phyloP scores from a whole-genome alignment of 768 basidiomycete species.

The Pleurotus pulmonarius region DNA sequence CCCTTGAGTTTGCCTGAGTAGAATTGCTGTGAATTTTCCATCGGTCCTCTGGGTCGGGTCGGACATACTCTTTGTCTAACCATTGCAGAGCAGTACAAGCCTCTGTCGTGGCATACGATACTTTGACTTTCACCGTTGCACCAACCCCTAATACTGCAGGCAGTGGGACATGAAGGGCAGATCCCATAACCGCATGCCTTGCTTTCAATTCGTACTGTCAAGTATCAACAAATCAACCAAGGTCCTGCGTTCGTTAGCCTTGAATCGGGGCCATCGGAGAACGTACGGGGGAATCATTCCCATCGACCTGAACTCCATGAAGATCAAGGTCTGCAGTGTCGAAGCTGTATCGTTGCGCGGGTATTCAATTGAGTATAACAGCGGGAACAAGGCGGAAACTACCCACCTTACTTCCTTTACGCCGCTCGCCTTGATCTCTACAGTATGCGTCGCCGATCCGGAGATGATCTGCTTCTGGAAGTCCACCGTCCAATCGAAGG shows the following conservation, averaged over 20 bases:
- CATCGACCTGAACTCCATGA: slow-evolving; percentile 47
- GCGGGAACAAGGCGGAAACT: background rate
- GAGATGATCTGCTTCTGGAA: slow-evolving; percentile 56
- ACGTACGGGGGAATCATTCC: slow-evolving; percentile 43
- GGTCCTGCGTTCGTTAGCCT: background rate
- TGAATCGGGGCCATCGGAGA: background rate
- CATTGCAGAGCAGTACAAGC: slow-evolving; percentile 81
- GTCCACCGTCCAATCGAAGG: slow-evolving; percentile 78
- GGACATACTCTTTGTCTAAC: slow-evolving; percentile 68
- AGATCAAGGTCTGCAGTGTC: slow-evolving; percentile 75
- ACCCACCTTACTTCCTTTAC: slow-evolving; percentile 61
- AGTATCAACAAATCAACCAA: background rate
- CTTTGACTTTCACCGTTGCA: slow-evolving; percentile 46
- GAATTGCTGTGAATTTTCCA: background rate
- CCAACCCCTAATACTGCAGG: slow-evolving; percentile 37
- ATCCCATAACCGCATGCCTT: slow-evolving; percentile 72
- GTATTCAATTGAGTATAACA: background rate
- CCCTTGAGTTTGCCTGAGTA: slow-evolving; percentile 75
- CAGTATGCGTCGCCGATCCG: slow-evolving; percentile 63
- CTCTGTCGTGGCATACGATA: slow-evolving; percentile 72
- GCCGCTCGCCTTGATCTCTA: slow-evolving; percentile 49
- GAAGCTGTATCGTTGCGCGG: slow-evolving; percentile 40
- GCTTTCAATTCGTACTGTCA: slow-evolving; percentile 49
- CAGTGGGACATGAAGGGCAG: slow-evolving; percentile 63
- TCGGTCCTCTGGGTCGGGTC: slow-evolving; percentile 13